Evolutionary conservation across 1,284 basidiomycete genomes (phyloP).

Genomic region (Cryptococcus sp.): DNA sequence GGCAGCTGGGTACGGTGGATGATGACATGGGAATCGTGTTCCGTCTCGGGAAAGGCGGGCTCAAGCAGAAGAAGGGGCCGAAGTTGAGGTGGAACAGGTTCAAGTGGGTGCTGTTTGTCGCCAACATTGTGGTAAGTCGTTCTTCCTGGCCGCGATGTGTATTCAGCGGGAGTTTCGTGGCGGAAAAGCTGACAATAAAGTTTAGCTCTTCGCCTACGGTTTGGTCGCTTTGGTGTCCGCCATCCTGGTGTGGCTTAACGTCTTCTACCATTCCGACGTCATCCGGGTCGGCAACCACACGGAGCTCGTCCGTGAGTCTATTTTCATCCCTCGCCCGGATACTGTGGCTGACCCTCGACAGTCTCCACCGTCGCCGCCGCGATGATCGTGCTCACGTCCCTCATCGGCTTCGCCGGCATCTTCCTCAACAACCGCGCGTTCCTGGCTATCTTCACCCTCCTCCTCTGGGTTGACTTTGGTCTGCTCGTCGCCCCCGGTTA

Average conservation of each 20-base stretch:
- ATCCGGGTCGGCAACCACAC: slow-evolving; percentile 60
- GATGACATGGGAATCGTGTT: slow-evolving; percentile 59
- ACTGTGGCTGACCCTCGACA: slow-evolving; percentile 14
- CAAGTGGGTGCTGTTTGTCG: slow-evolving; percentile 63
- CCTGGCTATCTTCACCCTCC: slow-evolving; percentile 65
- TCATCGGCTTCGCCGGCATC: slow-evolving; percentile 65
- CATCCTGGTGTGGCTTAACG: slow-evolving; percentile 64
- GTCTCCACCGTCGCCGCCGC: slow-evolving; percentile 60
- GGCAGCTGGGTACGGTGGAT: slow-evolving; percentile 57
- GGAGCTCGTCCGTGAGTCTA: slow-evolving; percentile 56
- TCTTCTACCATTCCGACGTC: slow-evolving; percentile 60
- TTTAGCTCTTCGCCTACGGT: slow-evolving; percentile 57
- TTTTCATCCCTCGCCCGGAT: background rate
- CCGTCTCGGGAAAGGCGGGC: slow-evolving; percentile 45
- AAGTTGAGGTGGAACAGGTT: slow-evolving; percentile 64
- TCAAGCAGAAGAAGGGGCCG: slow-evolving; percentile 50
- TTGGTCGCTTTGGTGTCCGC: slow-evolving; percentile 57
- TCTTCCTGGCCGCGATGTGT: background rate
- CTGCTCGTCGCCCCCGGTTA: slow-evolving; percentile 66
- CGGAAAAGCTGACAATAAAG: background rate
- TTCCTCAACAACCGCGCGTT: slow-evolving; percentile 70
- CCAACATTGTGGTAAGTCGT: slow-evolving; percentile 57
- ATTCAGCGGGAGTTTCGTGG: background rate
- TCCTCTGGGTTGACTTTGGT: slow-evolving; percentile 66
- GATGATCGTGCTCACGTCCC: slow-evolving; percentile 60